A percentile compares a stretch with the other conserved stretches of the same genome.
Evolutionary conservation across 2,329 filamentous ascomycete species (phyloP).

Genomic region (Colletotrichum eremochloae): DNA sequence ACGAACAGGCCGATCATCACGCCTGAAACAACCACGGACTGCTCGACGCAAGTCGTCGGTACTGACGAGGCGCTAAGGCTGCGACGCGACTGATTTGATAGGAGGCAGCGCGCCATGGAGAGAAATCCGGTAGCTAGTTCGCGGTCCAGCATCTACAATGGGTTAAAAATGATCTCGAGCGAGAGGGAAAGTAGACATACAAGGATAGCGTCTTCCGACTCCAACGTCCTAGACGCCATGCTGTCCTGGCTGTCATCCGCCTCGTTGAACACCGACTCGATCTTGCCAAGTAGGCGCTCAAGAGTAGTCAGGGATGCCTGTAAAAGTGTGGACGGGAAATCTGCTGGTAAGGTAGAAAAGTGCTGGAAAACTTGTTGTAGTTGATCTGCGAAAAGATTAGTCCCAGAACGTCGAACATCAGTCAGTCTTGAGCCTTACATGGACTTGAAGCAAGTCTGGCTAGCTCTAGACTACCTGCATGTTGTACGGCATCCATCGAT

Average conservation of each 20-base stretch:
- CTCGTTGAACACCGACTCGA: constrained; percentile 57
- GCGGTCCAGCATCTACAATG: constrained; percentile 59
- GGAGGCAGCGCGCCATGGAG: constrained; percentile 58
- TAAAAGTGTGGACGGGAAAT: constrained; percentile 64
- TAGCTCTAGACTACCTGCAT: constrained; percentile 60
- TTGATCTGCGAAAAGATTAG: constrained; percentile 53
- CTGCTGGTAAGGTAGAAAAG: constrained; percentile 57
- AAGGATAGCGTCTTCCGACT: constrained; percentile 63
- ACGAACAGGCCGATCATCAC: constrained; percentile 61
- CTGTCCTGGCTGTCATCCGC: constrained; percentile 55
- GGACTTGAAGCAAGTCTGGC: constrained; percentile 65
- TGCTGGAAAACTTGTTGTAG: constrained; percentile 65
- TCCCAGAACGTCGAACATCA: constrained; percentile 18
- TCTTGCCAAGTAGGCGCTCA: constrained; percentile 59
- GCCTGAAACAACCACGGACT: constrained; percentile 60
- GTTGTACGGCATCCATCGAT: constrained; percentile 65
- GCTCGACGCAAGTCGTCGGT: constrained; percentile 56
- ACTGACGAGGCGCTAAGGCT: constrained; percentile 12
- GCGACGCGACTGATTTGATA: constrained; percentile 47
- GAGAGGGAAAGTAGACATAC: constrained; percentile 45
- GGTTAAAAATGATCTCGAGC: constrained; percentile 26
- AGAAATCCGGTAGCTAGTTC: constrained; percentile 63
- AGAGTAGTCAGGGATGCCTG: constrained; percentile 60
- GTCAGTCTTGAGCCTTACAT: constrained; percentile 47
- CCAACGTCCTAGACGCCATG: constrained; percentile 55